These are phyloP conservation scores for Penicillium samsonianum DNA, from an alignment of 495 filamentous ascomycete species.

Conservation along the genomic window DNA sequence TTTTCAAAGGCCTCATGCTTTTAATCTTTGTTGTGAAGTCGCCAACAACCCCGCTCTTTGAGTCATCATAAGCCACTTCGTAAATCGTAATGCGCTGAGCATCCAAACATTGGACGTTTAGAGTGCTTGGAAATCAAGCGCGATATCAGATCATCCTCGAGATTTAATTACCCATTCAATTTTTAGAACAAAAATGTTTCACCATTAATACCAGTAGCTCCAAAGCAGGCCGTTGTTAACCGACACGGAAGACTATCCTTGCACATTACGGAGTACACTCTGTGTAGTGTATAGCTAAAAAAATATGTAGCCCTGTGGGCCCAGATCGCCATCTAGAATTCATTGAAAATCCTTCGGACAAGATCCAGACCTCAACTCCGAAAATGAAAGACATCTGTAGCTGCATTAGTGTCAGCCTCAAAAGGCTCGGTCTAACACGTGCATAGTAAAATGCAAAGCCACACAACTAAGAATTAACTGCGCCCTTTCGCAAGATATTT, in stretches of 20 bases:
- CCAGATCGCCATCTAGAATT: neutral
- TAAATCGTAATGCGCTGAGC: neutral
- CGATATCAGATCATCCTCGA: no score
- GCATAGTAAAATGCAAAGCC: neutral
- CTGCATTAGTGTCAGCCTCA: neutral
- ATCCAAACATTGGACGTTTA: no score
- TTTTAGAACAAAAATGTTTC: neutral
- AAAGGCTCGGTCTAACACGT: neutral
- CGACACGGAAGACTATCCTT: neutral
- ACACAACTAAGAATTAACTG: neutral
- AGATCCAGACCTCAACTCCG: neutral
- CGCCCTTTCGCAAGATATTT: conserved; percentile 7
- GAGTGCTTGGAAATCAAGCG: no score
- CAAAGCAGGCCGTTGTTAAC: neutral
- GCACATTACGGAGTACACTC: neutral
- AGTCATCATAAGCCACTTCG: conserved; percentile 23
- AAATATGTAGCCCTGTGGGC: neutral
- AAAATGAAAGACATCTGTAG: neutral
- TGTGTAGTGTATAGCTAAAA: neutral
- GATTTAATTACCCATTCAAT: no score
- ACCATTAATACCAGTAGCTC: neutral
- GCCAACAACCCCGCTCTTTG: neutral
- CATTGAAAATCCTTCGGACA: neutral
- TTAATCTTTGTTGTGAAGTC: neutral
- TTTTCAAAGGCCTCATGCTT: neutral